These are phyloP conservation scores for Fomitopsis schrenkii DNA, from an alignment of 1,284 basidiomycete species.

Conservation along the genomic window DNA sequence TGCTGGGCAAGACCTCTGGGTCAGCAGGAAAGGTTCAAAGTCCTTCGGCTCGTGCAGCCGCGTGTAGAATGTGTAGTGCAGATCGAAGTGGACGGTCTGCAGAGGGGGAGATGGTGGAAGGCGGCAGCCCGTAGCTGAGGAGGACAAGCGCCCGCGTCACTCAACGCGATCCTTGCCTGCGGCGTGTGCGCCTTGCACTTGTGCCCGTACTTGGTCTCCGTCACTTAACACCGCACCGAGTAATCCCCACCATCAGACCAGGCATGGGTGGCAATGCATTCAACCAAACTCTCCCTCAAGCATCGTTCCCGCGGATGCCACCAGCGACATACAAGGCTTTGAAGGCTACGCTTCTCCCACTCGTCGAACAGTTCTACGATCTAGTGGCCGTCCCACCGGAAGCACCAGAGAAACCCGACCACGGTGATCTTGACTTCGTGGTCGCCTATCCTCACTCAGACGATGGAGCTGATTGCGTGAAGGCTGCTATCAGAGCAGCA, in stretches of 20 bases:
- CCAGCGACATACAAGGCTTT: slow-evolving; percentile 45
- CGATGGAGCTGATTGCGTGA: slow-evolving; percentile 38
- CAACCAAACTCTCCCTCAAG: slow-evolving; percentile 35
- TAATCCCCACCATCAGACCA: neutral
- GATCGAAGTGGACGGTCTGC: neutral
- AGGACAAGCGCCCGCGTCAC: neutral
- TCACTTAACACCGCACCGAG: neutral
- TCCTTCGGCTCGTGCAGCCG: no score
- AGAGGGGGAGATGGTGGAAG: neutral
- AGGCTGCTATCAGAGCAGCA: slow-evolving; percentile 42
- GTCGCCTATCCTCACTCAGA: slow-evolving; percentile 38
- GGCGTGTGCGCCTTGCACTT: no score
- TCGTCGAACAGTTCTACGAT: slow-evolving; percentile 42
- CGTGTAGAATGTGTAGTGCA: neutral
- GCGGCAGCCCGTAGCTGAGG: no score
- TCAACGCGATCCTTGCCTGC: no score
- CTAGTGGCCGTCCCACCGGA: slow-evolving; percentile 52
- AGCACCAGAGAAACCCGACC: slow-evolving; percentile 56
- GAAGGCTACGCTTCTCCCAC: slow-evolving; percentile 39
- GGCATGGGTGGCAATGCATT: slow-evolving; percentile 71
- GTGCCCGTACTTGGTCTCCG: no score
- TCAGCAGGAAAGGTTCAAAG: neutral
- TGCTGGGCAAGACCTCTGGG: slow-evolving; percentile 19
- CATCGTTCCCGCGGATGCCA: slow-evolving; percentile 56
- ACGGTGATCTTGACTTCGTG: slow-evolving; percentile 66